Evolutionary conservation across 2,329 filamentous ascomycete species (phyloP), one percentile per base, ranked within the genome.

Genomic region (Aureobasidium vineae): DNA sequence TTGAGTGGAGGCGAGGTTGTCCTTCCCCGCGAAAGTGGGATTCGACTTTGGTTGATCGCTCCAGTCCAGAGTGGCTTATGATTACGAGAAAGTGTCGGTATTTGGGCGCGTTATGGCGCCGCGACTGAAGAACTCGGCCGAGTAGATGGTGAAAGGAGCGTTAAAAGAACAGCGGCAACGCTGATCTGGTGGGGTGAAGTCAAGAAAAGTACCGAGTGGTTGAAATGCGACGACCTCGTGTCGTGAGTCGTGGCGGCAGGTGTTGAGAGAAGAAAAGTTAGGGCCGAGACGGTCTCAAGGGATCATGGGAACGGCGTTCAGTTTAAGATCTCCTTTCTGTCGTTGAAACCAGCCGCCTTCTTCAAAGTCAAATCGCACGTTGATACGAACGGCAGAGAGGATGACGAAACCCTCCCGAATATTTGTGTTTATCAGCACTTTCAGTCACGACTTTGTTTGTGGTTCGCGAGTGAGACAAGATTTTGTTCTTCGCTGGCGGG

Each of bases 301-400:
- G 19, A 16, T 23, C 59, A 50, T 61, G 57, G 59, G 59, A 50
- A 61, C 43, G 57, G 41, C 53, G 36, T 47, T n/a, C 41, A 60
- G n/a, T 33, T 36, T 45, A 36, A 33, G n/a, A 13, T 60, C 53
- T 19, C 56, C 41, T 47, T 47, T 47, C 56, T 23, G 13, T 26
- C 59, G 33, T 63, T 63, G 31, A 26, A 26, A 31, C 59, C 21
- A 40, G 59, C 56, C 56, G 56, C 19, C 10, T 60, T 36, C 21
- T 28, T 21, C 40, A 47, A 60, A 60, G 40, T 45, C 33, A 31
- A 47, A 60, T 11, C 26, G 26, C 11, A 47, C 26, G 26, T 60
- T 15, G 21, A 47, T 8, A 60, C 21, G 28, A 33, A 16, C 16
- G 54, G 13, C n/a, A 33, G 15, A 47, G 10, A 33, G 1, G 40